These are phyloP conservation scores for Kwoniella bestiolae DNA, from an alignment of 768 basidiomycete species.

Conservation along the genomic window DNA sequence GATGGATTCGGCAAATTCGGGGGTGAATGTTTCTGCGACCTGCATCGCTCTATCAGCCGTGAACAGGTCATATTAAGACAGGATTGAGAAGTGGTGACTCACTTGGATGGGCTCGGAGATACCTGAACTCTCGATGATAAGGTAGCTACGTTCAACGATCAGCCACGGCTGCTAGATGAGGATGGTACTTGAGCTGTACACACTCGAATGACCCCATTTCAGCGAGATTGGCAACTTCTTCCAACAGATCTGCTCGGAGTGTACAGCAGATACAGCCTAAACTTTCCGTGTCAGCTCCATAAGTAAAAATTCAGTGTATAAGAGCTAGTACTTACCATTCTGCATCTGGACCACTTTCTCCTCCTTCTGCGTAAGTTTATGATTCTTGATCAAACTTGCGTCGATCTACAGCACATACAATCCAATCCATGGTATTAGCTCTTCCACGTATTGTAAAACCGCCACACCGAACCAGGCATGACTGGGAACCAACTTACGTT, in stretches of 20 bases:
- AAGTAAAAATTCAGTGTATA: background rate
- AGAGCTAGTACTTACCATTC: slow-evolving; percentile 46
- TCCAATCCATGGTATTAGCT: no score
- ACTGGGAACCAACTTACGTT: slow-evolving; percentile 36
- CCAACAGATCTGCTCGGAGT: slow-evolving; percentile 54
- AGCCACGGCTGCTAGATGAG: background rate
- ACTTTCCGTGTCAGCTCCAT: no score
- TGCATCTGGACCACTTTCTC: slow-evolving; percentile 55
- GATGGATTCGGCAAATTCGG: slow-evolving; percentile 47
- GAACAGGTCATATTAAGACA: no score
- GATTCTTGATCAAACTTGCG: slow-evolving; percentile 47
- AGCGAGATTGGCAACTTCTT: slow-evolving; percentile 53
- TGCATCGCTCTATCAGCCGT: no score
- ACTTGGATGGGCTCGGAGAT: slow-evolving; percentile 54
- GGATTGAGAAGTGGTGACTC: slow-evolving; percentile 4
- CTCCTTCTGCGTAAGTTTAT: slow-evolving; percentile 48
- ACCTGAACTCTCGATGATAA: slow-evolving; percentile 55
- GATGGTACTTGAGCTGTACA: slow-evolving; percentile 4
- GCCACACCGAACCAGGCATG: no score
- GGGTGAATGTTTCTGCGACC: slow-evolving; percentile 57
- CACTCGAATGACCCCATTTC: slow-evolving; percentile 49
- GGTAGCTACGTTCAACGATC: slow-evolving; percentile 35
- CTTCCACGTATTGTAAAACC: no score
- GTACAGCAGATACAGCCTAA: slow-evolving; percentile 57
- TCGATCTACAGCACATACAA: no score